Base-by-base conservation (phyloP, 2,329 filamentous ascomycete genomes). In the Fusarium dimerum region DNA sequence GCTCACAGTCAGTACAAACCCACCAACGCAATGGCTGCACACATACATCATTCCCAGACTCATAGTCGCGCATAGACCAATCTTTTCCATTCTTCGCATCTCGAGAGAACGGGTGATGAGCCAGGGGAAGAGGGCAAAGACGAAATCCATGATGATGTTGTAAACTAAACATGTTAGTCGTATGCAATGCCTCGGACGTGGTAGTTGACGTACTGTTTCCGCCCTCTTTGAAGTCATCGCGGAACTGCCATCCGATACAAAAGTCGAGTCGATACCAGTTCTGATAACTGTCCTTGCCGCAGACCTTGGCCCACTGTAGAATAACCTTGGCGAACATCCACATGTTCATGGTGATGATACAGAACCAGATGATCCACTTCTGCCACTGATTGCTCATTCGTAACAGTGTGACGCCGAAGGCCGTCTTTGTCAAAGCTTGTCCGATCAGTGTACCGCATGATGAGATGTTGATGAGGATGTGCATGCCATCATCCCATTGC, bases 81-180 rank as follows among this genome's bases (percentile, higher is more conserved):
- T 66, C 65, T 80, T 82, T 54, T 81, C 78, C 0, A 68, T 68
- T 26, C 63, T 70, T 29, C 72, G 70, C 73, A 82, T 79, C 49
- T 77, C 75, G 42, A 81, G 56, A 3, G 69, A 70, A 65, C 75
- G 76, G 1, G 76, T 78, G 17, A 81, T 73, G 18, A 78, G 58
- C 77, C 78, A 80, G 3, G 78, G 78, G 47, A 80, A 77, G 9
- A 67, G 50, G 0, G 79, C 77, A 57, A 82, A 76, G 0, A 78
- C 57, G 40, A 81, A 79, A 52, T 82, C 79, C 75, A 80, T 81
- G 29, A 80, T 68, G 50, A 80, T 76, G 61, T 80, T 81, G 63
- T 79, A 80, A 6, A 78, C 77, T 80, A 53, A 2, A 6, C 11
- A 38, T 36, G 32, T 36, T 36, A 3, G 15, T 3, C 3, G 32